Evolutionary conservation across 2,329 filamentous ascomycete genomes (phyloP).

Genomic region (Colletotrichum zoysiae): DNA sequence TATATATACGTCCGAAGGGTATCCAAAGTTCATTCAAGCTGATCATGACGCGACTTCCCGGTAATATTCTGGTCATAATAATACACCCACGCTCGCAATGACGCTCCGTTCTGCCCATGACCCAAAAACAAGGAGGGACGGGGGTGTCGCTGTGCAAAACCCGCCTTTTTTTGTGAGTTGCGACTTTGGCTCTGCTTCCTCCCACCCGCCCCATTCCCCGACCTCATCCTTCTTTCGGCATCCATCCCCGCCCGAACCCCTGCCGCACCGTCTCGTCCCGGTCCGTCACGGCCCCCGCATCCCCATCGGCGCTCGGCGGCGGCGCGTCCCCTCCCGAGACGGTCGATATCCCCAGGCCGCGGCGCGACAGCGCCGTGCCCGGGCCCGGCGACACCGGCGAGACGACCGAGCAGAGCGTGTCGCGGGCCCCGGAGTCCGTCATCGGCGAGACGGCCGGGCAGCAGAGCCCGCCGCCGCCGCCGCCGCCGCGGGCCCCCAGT

Average conservation of each 20-base stretch:
- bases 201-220: background rate
- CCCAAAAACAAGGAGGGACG: too few species aligned
- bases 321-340: background rate
- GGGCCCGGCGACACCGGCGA: constrained; percentile 30
- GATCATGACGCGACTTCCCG: background rate
- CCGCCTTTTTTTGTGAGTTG: background rate
- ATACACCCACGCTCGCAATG: background rate
- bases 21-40: background rate
- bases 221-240: background rate
- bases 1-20: background rate
- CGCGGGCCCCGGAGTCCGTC: background rate
- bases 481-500: background rate
- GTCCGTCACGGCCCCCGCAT: background rate
- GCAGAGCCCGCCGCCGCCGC: constrained; percentile 8
- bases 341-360: constrained; percentile 8
- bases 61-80: background rate
- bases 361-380: background rate
- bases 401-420: constrained; percentile 24
- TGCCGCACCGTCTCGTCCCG: constrained; percentile 4
- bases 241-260: constrained; percentile 23
- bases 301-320: background rate
- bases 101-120: background rate
- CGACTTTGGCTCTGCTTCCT: too few species aligned
- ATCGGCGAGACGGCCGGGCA: constrained; percentile 12
- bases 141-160: background rate